Conservation (phyloP, 2,329 filamentous ascomycete genomes). For the Monosporascus cannonballus region DNA sequence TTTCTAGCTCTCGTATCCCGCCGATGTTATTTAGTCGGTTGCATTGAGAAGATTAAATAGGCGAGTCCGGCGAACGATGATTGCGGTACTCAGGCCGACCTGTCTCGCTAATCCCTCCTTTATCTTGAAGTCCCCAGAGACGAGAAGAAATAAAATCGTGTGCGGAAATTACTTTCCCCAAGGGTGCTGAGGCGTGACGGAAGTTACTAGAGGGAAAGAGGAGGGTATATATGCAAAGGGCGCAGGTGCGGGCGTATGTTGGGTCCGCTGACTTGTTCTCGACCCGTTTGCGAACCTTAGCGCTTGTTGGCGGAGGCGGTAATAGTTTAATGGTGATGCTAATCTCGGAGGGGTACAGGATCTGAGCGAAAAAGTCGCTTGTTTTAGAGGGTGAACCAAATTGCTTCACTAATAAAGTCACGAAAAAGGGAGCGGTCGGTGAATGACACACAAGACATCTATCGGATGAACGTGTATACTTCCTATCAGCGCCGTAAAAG, state of each 20-base stretch:
- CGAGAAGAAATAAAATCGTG: no score
- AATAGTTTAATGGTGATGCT: background rate
- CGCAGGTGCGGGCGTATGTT: no score
- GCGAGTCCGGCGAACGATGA: background rate
- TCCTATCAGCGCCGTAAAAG: background rate
- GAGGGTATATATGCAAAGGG: no score
- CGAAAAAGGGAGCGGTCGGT: background rate
- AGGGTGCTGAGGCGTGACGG: no score
- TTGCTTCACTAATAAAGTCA: background rate
- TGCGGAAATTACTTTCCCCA: no score
- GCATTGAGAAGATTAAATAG: background rate
- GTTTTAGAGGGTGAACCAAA: background rate
- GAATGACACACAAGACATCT: background rate
- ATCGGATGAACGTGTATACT: background rate
- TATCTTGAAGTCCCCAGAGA: no score
- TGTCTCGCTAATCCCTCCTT: no score
- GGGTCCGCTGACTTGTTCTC: no score
- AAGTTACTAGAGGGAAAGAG: no score
- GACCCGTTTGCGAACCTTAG: background rate
- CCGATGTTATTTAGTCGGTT: slow-evolving; percentile 1
- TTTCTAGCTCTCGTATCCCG: background rate
- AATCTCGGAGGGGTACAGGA: background rate
- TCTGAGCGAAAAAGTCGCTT: background rate
- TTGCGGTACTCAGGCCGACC: no score
- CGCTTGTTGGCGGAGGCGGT: background rate